Conservation (phyloP, 768 basidiomycete genomes). For the Tricholoma sp. region DNA sequence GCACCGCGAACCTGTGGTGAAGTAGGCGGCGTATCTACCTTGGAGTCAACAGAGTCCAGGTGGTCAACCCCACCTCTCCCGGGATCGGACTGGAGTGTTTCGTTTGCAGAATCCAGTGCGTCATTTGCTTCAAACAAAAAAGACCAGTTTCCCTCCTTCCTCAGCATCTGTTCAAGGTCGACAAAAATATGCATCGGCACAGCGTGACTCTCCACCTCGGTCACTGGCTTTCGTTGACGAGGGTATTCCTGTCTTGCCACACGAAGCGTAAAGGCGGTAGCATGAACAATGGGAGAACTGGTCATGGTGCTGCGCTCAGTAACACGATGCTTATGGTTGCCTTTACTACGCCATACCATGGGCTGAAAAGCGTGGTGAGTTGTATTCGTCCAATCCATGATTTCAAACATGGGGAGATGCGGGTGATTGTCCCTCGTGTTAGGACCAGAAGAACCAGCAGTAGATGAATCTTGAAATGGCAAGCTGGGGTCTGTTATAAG, state of each 20-base stretch:
- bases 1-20: conserved; percentile 23
- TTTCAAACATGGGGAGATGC: conserved; percentile 49
- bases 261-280: conserved; percentile 6
- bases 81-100: not conserved
- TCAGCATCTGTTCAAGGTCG: conserved; percentile 49
- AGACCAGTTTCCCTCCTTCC: conserved; percentile 31
- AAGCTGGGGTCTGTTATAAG: conserved; percentile 73
- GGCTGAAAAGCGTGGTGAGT: conserved; percentile 44
- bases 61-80: not conserved
- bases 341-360: conserved; percentile 58
- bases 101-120: not conserved
- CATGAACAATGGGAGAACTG: not conserved
- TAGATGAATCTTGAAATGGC: conserved; percentile 45
- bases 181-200: conserved; percentile 74
- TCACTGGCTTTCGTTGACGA: not conserved
- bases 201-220: conserved; percentile 36
- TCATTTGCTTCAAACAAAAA: conserved; percentile 43
- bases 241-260: not conserved
- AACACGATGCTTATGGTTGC: conserved; percentile 20
- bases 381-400: conserved; percentile 58
- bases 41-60: conserved; percentile 19
- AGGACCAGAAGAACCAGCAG: conserved; percentile 37
- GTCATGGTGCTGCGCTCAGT: not conserved
- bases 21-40: conserved; percentile 34
- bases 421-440: conserved; percentile 14